Percentiles rank a stretch among this genome's conserved stretches.
phyloP scores from a whole-genome alignment of 2,329 filamentous ascomycete genomes.

The Atkinsonella texensis region DNA sequence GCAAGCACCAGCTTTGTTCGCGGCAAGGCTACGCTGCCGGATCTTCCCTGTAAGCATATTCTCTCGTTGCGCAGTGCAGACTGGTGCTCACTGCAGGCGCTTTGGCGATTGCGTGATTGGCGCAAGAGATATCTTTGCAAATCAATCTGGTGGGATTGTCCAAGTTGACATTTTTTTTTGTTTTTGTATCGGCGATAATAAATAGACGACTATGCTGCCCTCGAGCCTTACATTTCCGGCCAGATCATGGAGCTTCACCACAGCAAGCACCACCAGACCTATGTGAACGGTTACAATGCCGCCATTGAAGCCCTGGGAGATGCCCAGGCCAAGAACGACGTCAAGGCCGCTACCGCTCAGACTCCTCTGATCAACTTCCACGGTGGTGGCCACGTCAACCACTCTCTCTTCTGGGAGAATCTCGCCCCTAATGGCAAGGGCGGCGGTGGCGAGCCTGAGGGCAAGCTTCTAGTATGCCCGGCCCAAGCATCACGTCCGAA shows the following conservation, averaged over 20 bases:
- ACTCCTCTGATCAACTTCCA: constrained; percentile 61
- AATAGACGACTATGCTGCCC: constrained; percentile 87
- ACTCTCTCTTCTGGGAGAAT: constrained; percentile 78
- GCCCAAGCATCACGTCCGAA: constrained; percentile 29
- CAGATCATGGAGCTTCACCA: constrained; percentile 97
- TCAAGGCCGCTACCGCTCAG: constrained; percentile 34
- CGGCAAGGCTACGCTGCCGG: constrained; percentile 85
- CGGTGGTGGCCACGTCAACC: constrained; percentile 77
- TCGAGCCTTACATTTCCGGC: constrained; percentile 72
- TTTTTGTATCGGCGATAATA: neutral
- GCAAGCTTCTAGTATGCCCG: constrained; percentile 43
- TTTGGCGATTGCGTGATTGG: neutral
- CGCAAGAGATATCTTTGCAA: neutral
- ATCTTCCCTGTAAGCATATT: constrained; percentile 49
- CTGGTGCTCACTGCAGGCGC: neutral
- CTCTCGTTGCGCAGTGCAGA: neutral
- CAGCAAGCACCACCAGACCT: constrained; percentile 88
- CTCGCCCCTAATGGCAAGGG: constrained; percentile 55
- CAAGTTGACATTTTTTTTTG: no score
- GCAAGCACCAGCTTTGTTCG: constrained; percentile 67
- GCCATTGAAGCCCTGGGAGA: constrained; percentile 58
- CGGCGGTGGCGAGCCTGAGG: constrained; percentile 47
- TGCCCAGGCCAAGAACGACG: constrained; percentile 52
- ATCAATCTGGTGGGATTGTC: no score
- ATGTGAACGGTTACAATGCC: constrained; percentile 80